Base-by-base conservation (phyloP, 495 filamentous ascomycete species). In the Clavariopsis aquatica region DNA sequence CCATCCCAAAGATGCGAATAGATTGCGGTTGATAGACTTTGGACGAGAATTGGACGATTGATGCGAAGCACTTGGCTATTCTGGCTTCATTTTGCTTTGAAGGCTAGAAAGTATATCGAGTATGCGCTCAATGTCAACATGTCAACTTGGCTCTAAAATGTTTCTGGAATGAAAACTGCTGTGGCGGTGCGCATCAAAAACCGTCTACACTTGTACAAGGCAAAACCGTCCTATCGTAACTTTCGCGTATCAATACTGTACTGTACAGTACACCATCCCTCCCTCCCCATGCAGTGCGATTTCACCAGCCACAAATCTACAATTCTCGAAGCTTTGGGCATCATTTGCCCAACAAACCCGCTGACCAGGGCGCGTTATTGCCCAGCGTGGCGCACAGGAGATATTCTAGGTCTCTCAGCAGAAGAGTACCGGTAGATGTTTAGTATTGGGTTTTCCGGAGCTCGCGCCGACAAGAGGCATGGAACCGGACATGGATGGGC, bases 21-120 rank as follows among this genome's bases (percentile, higher is more conserved):
- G 82, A 71, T 69, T 96, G 64, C 84, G 89, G 46, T 76, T 96
- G 52, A 83, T 95, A 63, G 90, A 96, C 76, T 96, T 96, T 79
- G 91, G 89, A 10, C 83, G 87, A 59, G 87, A 89, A 49, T 69
- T 95, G 45, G 87, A 89, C 59, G 85, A 87, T 59, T 88, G 75
- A 79, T 49, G n/a, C 38, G 31, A 34, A 6, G 5, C 31, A 12
- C 12, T 12, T 5, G 31, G 12, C 31, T 34, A 6, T 6, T 34
- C 31, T 12, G 12, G 31, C 12, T 6, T 12, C 31, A 34, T 34
- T 12, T 34, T 5, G 31, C 31, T 34, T n/a, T n/a, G n/a, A n/a
- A n/a, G 31, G 31, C 31, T 34, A 34, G 31, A 6, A 58, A 47
- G 1, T 46, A 2, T 1, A 28, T 17, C 20, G n/a, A n/a, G n/a